Evolutionary conservation across 179 eudicot genomes (phyloP).

Genomic region (Silene vulgaris): DNA sequence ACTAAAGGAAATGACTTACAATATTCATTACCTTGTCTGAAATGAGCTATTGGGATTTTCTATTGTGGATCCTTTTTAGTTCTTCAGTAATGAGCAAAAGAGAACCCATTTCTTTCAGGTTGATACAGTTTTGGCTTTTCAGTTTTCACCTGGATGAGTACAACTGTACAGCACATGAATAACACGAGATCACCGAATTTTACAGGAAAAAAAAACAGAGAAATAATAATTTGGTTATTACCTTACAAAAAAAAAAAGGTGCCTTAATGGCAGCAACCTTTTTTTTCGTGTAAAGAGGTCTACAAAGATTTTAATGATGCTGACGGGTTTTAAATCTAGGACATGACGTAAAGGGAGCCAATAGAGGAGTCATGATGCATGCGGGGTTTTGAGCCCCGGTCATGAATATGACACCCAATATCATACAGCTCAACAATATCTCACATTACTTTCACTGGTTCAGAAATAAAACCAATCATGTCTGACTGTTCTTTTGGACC

Average conservation of each 20-base stretch:
- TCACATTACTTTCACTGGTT: neutral
- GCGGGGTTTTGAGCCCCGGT: neutral
- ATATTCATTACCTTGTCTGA: conserved; percentile 2
- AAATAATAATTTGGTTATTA: too few relatives aligned
- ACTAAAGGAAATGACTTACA: neutral
- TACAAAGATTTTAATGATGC: neutral
- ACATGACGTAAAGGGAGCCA: neutral
- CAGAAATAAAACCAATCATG: neutral
- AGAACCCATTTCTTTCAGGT: neutral
- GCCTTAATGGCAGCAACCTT: too few relatives aligned
- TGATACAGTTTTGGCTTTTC: neutral
- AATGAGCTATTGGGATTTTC: neutral
- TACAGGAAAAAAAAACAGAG: too few relatives aligned
- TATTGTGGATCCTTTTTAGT: neutral
- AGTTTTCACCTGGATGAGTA: neutral
- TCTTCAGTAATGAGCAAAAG: conserved; percentile 1
- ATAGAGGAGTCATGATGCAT: neutral
- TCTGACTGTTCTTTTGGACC: conserved; percentile 12
- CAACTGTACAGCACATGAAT: neutral
- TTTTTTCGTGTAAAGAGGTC: neutral
- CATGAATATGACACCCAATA: neutral
- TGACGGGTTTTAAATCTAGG: neutral
- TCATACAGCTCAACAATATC: conserved; percentile 1
- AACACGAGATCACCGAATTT: neutral
- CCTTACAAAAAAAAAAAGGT: too few relatives aligned